Percentiles rank a stretch among this genome's conserved stretches.
Evolutionary conservation across 2,329 filamentous ascomycete genomes (phyloP).

Genomic region (Neonectria coccinea): DNA sequence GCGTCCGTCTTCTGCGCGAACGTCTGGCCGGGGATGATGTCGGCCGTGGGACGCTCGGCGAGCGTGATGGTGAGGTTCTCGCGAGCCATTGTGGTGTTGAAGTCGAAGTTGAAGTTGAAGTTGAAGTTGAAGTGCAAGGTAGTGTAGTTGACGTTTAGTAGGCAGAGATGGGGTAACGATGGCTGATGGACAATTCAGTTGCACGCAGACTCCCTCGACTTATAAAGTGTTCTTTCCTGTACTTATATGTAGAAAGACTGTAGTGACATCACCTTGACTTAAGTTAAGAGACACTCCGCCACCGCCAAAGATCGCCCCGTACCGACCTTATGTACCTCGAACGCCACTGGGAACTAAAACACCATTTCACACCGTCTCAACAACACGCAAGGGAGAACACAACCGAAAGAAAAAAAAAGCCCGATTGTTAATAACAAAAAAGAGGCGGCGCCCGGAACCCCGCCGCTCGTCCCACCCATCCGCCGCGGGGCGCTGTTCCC

Average conservation of each 20-base stretch:
- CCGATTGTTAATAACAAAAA: neutral
- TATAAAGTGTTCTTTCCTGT: neutral
- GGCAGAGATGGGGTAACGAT: neutral
- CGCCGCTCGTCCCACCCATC: slow-evolving; percentile 27
- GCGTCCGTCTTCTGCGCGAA: slow-evolving; percentile 66
- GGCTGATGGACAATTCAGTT: neutral
- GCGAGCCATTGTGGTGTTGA: slow-evolving; percentile 52
- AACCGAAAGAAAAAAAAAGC: neutral
- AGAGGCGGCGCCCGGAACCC: slow-evolving; percentile 24
- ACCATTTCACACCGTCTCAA: neutral
- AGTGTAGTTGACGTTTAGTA: neutral
- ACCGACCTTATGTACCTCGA: neutral
- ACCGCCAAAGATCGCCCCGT: neutral
- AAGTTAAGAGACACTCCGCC: neutral
- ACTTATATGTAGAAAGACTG: neutral
- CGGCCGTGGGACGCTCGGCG: slow-evolving; percentile 69
- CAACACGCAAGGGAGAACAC: neutral
- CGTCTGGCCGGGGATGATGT: slow-evolving; percentile 74
- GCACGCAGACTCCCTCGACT: neutral
- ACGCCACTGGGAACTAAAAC: neutral
- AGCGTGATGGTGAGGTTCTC: slow-evolving; percentile 67
- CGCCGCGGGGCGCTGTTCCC: slow-evolving; percentile 40
- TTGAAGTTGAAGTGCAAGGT: neutral
- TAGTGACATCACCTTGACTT: neutral
- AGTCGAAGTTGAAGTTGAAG: no score